Evolutionary conservation across 805 yeast species (phyloP), one percentile per base, ranked within the genome.

Genomic region (Lipomyces mesembrius): DNA sequence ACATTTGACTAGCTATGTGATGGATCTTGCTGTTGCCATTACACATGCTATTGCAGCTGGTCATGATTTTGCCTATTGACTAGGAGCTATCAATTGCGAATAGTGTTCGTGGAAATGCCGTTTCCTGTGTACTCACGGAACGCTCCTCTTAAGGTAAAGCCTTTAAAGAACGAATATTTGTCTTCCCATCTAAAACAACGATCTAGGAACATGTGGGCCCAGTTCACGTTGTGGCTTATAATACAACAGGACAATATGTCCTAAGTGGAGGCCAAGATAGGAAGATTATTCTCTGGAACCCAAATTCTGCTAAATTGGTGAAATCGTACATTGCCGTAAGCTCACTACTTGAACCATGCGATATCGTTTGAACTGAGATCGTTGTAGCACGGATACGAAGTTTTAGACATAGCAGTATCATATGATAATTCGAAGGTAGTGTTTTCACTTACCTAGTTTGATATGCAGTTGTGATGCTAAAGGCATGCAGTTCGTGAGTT

Each of bases 241-340:
- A 74, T 63, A 59, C 72, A 5, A 71, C 73, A 8, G 77, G 77
- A 4, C 70, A 64, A 17, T 75, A 76, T 57, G 35, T 74, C 12
- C 62, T 76, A 3, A 71, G 75, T 17, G 79, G 78, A 3, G 78
- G 79, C 5, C 75, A 74, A 59, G 79, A 76, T 55, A 63, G 73
- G 17, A 57, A 58, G 35, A 67, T 76, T 17, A 37, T 63, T 22
- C 70, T 76, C 14, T 75, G 77, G 77, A 76, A 75, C 64, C 66
- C 75, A n/a, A 53, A 58, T 17, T 53, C 74, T 12, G 71, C 70
- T 4, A 55, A 58, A 22, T 61, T 67, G 37, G 69, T 76, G 39
- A 64, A 70, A 20, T 27, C 65, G 3, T 75, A 74, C 55, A 56
- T 57, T 52, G 62, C 59, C 25, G 66, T 68, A 65, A 8, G 64